phyloP scores from a whole-genome alignment of 805 yeast species.

The Torulaspora maleeae region DNA sequence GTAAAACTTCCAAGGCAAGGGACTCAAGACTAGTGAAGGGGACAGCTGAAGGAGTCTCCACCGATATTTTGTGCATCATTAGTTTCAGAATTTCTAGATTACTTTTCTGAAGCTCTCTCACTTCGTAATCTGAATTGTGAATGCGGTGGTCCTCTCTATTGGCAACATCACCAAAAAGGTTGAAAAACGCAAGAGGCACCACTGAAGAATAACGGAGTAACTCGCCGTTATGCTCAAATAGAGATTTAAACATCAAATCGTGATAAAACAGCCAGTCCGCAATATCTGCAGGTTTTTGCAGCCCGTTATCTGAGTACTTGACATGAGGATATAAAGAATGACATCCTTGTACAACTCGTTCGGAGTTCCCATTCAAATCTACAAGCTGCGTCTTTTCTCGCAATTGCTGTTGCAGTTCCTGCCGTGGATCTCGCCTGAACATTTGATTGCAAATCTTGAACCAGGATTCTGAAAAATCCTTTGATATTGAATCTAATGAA shows the following conservation, averaged over 20 bases:
- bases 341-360: conserved; percentile 66
- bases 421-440: conserved; percentile 49
- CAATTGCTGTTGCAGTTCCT: conserved; percentile 46
- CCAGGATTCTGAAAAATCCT: conserved; percentile 68
- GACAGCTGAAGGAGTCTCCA: conserved; percentile 12
- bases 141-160: conserved; percentile 36
- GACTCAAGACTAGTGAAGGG: conserved; percentile 20
- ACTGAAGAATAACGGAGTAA: conserved; percentile 51
- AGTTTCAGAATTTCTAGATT: conserved; percentile 32
- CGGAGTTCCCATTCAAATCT: conserved; percentile 47
- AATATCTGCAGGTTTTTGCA: conserved; percentile 53
- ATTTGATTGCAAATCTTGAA: conserved; percentile 55
- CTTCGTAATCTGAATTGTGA: conserved; percentile 32
- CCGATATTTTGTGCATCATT: conserved; percentile 18
- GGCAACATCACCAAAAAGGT: conserved; percentile 57
- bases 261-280: conserved; percentile 75
- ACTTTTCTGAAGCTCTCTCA: conserved; percentile 27
- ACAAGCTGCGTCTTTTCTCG: conserved; percentile 44
- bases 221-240: conserved; percentile 42
- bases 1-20: conserved; percentile 34
- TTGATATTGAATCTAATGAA: conserved; percentile 34
- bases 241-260: conserved; percentile 48
- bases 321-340: conserved; percentile 60
- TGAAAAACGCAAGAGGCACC: conserved; percentile 58
- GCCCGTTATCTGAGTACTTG: conserved; percentile 59